phyloP scores from a whole-genome alignment of 2,329 filamentous ascomycete species.

The Fusarium sp. region DNA sequence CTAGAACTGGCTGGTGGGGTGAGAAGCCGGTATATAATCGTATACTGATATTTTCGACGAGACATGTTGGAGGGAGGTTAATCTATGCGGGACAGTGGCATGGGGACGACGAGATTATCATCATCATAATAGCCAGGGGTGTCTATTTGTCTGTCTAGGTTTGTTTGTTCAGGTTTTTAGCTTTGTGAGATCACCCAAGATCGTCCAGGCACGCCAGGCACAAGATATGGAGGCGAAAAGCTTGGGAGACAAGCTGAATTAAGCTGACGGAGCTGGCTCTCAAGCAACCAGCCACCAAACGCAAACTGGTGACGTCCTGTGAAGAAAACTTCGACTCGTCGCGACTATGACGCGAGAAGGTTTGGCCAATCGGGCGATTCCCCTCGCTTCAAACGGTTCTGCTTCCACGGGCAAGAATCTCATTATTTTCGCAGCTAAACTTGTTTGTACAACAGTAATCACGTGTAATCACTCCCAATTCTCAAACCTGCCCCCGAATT shows the following conservation, averaged over 20 bases:
- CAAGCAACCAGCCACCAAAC: constrained; percentile 22
- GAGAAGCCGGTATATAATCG: constrained; percentile 24
- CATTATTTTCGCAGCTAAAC: constrained; percentile 2
- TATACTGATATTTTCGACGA: constrained; percentile 26
- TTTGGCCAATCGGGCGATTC: constrained; percentile 34
- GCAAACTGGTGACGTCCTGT: constrained; percentile 2
- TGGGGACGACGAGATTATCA: constrained; percentile 5
- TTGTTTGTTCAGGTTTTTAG: constrained; percentile 2
- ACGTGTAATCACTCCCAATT: constrained; percentile 22
- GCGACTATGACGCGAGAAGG: constrained; percentile 42
- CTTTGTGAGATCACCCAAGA: constrained; percentile 15
- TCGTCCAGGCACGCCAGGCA: constrained; percentile 30
- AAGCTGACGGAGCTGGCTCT: neutral
- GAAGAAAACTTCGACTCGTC: constrained; percentile 26
- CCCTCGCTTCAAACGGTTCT: constrained; percentile 26
- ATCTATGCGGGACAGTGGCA: constrained; percentile 14
- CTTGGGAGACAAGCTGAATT: constrained; percentile 11
- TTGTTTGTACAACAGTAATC: constrained; percentile 6
- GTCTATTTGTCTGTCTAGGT: neutral
- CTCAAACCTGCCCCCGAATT: constrained; percentile 14
- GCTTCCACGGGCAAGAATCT: neutral
- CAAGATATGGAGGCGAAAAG: constrained; percentile 25
- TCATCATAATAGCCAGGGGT: neutral
- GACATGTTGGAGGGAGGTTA: constrained; percentile 23
- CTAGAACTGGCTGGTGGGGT: constrained; percentile 20